Percentiles rank a stretch among this genome's conserved stretches.
Conservation (phyloP, 1,139 yeast genomes). For the Yamadazyma pseudoaaseri region DNA sequence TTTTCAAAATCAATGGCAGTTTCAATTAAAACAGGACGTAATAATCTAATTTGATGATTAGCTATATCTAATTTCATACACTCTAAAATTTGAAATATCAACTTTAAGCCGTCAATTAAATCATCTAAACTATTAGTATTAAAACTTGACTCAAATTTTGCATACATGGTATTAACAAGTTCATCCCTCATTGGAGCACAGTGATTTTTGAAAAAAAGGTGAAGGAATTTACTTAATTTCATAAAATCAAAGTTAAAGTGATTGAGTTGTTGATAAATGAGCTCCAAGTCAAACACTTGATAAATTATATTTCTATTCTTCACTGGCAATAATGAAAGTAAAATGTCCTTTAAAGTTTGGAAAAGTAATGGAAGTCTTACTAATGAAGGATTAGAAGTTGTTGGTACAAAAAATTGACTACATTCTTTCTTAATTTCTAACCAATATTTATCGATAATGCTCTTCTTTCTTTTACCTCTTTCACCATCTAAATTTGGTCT, state of each 20-base stretch:
- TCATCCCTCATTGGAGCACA: conserved; percentile 96
- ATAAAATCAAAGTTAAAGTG: conserved; percentile 70
- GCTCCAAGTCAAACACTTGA: conserved; percentile 75
- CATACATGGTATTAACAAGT: conserved; percentile 84
- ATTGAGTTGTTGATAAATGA: conserved; percentile 71
- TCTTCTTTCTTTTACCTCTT: conserved; percentile 76
- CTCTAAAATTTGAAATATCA: conserved; percentile 80
- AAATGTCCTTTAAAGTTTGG: conserved; percentile 72
- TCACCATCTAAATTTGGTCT: conserved; percentile 92
- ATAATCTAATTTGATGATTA: conserved; percentile 84
- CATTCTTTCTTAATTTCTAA: conserved; percentile 67
- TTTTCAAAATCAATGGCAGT: conserved; percentile 92
- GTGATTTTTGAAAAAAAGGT: conserved; percentile 70
- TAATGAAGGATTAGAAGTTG: conserved; percentile 22
- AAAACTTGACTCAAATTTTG: conserved; percentile 64
- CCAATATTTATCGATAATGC: conserved; percentile 83
- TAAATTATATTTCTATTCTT: conserved; percentile 67
- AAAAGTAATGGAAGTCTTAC: conserved; percentile 66
- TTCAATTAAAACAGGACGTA: conserved; percentile 81
- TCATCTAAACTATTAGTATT: conserved; percentile 49
- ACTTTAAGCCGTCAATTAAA: conserved; percentile 74
- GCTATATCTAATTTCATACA: conserved; percentile 98
- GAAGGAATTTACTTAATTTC: conserved; percentile 67
- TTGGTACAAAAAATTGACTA: conserved; percentile 33
- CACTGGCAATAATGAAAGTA: conserved; percentile 72